Percentiles rank a stretch among this genome's conserved stretches.
Conservation (phyloP, 1,139 yeast genomes). For the Kodamaea arcana region DNA sequence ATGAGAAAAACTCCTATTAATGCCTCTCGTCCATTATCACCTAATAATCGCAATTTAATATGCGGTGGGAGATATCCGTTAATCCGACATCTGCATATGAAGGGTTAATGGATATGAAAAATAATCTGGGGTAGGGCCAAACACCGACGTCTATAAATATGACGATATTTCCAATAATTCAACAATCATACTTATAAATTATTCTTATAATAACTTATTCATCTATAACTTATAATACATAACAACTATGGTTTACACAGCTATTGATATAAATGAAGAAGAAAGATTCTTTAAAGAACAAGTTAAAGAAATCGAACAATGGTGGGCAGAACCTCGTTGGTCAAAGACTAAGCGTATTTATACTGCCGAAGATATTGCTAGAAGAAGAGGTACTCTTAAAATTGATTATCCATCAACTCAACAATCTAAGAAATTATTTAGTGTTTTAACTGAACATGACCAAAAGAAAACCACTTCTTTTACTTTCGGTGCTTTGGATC, state of each 20-base stretch:
- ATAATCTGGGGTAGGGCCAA: constrained; percentile 8
- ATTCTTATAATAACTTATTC: neutral
- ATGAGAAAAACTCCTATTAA: too few relatives aligned
- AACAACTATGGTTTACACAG: constrained; percentile 44
- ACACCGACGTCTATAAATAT: constrained; percentile 5
- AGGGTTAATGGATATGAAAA: neutral
- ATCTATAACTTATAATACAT: neutral
- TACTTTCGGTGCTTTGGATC: constrained; percentile 96
- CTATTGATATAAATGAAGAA: constrained; percentile 56
- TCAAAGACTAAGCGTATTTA: constrained; percentile 81
- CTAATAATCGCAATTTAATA: neutral
- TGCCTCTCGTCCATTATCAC: neutral
- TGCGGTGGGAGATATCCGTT: too few relatives aligned
- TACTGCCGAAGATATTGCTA: constrained; percentile 83
- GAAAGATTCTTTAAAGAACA: constrained; percentile 64
- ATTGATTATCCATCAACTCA: constrained; percentile 70
- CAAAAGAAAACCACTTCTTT: constrained; percentile 71
- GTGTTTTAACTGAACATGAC: constrained; percentile 67
- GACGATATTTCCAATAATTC: constrained; percentile 2
- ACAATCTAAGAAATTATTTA: constrained; percentile 80
- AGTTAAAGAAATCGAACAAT: constrained; percentile 66
- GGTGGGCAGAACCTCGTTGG: constrained; percentile 98
- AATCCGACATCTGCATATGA: neutral
- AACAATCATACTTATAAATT: neutral
- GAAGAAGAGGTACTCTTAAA: constrained; percentile 75